Base-by-base conservation (phyloP, 495 filamentous ascomycete genomes). In the Xylaria bambusicola region DNA sequence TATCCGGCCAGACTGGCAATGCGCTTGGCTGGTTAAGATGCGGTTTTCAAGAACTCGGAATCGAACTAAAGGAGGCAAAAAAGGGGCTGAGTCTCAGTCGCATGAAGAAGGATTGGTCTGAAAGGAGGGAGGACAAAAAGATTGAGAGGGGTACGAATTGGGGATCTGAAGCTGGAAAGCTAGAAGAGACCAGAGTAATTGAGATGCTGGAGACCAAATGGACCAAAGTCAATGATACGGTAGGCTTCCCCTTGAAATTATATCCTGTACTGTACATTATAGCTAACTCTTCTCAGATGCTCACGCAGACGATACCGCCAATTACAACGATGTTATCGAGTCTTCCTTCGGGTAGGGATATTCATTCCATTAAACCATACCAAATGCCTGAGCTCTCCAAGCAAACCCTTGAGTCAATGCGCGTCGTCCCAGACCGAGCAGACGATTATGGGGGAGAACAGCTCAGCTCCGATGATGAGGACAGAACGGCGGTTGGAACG, bases 151-250 rank as follows among this genome's bases (percentile, higher is more conserved):
- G 85, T 17, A 68, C 82, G 31, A 82, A 85, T 46, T 91, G 92
- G 81, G 93, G 93, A 0, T 78, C 87, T 47, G 91, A 96, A 75
- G 94, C 88, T 0, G 94, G 94, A 0, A 84, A 80, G 61, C 70
- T 88, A 18, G 94, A 97, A 67, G 94, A 98, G 73, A 83, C 81
- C n/a, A 78, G 90, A 47, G 89, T 97, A 1, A 79, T 96, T 60
- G 87, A 93, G 62, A 91, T 90, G 86, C 71, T 98, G 53, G 88
- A 96, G 69, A 79, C 77, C 47, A 97, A 96, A 70, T 98, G 94
- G 94, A 82, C 81, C 29, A 91, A 91, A 74, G 84, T 90, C 75
- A 98, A 98, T 71, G 91, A 97, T 75, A 95, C 89, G 13, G 90
- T 96, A 69, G 1, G 31, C 15, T 26, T 13, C 12, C 8, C 13